A percentile compares a stretch with the other conserved stretches of the same genome.
Conservation (phyloP, 768 basidiomycete species). For the Collybiopsis luxurians region DNA sequence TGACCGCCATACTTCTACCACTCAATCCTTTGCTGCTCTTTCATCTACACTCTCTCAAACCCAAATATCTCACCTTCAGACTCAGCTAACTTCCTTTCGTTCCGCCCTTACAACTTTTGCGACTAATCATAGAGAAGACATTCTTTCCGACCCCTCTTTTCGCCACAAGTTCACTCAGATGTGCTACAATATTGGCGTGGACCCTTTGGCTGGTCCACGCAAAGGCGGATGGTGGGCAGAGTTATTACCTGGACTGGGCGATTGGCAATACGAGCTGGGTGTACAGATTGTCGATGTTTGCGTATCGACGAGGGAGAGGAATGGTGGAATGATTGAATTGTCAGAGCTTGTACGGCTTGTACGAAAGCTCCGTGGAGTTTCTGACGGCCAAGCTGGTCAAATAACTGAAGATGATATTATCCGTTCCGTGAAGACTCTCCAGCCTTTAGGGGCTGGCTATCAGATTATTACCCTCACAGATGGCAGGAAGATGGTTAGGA, state of each 20-base stretch:
- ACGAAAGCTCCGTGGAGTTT: constrained; percentile 68
- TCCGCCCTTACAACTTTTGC: constrained; percentile 79
- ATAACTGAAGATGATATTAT: constrained; percentile 86
- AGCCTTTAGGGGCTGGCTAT: constrained; percentile 91
- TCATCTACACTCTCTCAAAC: constrained; percentile 73
- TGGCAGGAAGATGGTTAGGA: constrained; percentile 77
- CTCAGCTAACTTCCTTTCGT: constrained; percentile 84
- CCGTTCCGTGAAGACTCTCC: constrained; percentile 80
- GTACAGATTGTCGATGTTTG: constrained; percentile 95
- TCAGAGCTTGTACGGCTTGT: constrained; percentile 80
- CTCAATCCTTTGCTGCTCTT: constrained; percentile 78
- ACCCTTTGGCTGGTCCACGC: constrained; percentile 85
- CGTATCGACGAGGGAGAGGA: constrained; percentile 81
- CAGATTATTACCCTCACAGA: constrained; percentile 70
- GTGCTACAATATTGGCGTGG: constrained; percentile 93
- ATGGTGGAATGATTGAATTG: constrained; percentile 92
- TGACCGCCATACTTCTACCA: constrained; percentile 80
- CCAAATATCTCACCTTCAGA: constrained; percentile 76
- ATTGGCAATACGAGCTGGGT: constrained; percentile 95
- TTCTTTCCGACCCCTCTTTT: constrained; percentile 81
- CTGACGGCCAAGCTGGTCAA: constrained; percentile 18
- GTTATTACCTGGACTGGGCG: constrained; percentile 71
- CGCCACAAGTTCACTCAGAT: constrained; percentile 93
- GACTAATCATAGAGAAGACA: constrained; percentile 76
- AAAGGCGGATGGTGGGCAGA: constrained; percentile 93